These are phyloP conservation scores for Aspergillus oerlinghausenensis DNA, from an alignment of 2,329 filamentous ascomycete species.

Conservation along the genomic window DNA sequence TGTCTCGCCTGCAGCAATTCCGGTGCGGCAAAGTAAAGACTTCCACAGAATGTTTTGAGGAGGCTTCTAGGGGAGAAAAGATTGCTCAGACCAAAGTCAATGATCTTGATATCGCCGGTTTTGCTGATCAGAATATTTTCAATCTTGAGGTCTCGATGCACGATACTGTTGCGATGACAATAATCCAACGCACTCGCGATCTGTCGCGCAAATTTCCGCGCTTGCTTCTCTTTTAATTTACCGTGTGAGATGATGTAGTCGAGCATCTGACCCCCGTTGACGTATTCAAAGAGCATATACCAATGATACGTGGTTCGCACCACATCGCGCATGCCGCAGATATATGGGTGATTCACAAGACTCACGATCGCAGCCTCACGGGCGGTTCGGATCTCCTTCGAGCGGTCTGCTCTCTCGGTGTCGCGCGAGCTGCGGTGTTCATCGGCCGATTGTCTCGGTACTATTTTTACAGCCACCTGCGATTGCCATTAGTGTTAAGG, in stretches of 20 bases:
- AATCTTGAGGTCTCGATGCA: slow-evolving; percentile 95
- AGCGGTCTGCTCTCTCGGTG: slow-evolving; percentile 87
- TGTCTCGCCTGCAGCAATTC: slow-evolving; percentile 89
- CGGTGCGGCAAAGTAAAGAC: slow-evolving; percentile 94
- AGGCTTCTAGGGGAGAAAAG: slow-evolving; percentile 81
- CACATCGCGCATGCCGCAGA: slow-evolving; percentile 92
- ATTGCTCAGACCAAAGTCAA: slow-evolving; percentile 96
- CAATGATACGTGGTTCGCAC: slow-evolving; percentile 96
- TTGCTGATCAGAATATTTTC: slow-evolving; percentile 99
- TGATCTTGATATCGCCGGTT: slow-evolving; percentile 98
- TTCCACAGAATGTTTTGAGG: slow-evolving; percentile 95
- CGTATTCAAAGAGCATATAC: slow-evolving; percentile 99
- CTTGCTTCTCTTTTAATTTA: slow-evolving; percentile 95
- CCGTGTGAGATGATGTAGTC: slow-evolving; percentile 99
- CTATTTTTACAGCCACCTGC: slow-evolving; percentile 94
- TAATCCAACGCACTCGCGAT: slow-evolving; percentile 96
- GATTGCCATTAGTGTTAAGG: slow-evolving; percentile 1
- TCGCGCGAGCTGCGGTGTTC: slow-evolving; percentile 69
- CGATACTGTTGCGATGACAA: slow-evolving; percentile 96
- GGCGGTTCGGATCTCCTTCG: slow-evolving; percentile 91
- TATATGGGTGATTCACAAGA: slow-evolving; percentile 88
- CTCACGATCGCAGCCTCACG: slow-evolving; percentile 95
- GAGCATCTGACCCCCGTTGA: slow-evolving; percentile 98
- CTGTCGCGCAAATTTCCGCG: slow-evolving; percentile 93
- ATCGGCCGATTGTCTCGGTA: slow-evolving; percentile 83